Evolutionary conservation across 805 yeast species (phyloP), one percentile per base, ranked within the genome.

Genomic region (Saccharomycopsis babjevae): DNA sequence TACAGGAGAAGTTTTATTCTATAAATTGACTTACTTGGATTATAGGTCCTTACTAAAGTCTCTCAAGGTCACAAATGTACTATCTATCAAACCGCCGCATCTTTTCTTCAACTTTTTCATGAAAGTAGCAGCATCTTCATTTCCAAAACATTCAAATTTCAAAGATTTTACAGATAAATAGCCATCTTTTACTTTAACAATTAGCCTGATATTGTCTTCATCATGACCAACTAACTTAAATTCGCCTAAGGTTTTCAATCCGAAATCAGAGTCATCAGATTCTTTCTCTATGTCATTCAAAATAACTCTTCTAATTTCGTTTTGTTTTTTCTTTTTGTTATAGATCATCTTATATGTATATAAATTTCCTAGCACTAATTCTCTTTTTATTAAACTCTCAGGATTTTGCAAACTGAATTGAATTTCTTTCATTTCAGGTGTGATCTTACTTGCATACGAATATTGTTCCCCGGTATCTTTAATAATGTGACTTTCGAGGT

Each of bases 381-480:
- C 68, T 50, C 76, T 69, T 40, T 83, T 73, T 7, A 74, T 60
- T 0, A 86, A 72, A 6, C 74, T 70, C 0, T 68, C 61, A 0
- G 83, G 66, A 3, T 76, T 62, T 46, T 71, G 69, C 1, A 56
- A 57, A 0, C 62, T 34, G 90, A 93, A 88, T 3, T 73, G 50
- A 1, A 86, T 74, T 46, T 75, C 74, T 6, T 73, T 68, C 70
- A 76, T 78, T 0, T 67, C 59, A 0, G 81, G 72, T 1, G 71
- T 67, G 34, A 88, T 75, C 67, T 83, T 86, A 1, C 79, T 72
- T 0, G 96, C 94, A 61, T 81, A 76, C 0, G 88, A 81, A 62
- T 67, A 77, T 54, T 72, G 65, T 10, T 50, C 59, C 15, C 34
- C 43, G 22, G 61, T 39, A 39, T 61, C 55, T 22, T 46, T 46